phyloP scores from a whole-genome alignment of 2,329 filamentous ascomycete genomes.

The Penicillium sp. region DNA sequence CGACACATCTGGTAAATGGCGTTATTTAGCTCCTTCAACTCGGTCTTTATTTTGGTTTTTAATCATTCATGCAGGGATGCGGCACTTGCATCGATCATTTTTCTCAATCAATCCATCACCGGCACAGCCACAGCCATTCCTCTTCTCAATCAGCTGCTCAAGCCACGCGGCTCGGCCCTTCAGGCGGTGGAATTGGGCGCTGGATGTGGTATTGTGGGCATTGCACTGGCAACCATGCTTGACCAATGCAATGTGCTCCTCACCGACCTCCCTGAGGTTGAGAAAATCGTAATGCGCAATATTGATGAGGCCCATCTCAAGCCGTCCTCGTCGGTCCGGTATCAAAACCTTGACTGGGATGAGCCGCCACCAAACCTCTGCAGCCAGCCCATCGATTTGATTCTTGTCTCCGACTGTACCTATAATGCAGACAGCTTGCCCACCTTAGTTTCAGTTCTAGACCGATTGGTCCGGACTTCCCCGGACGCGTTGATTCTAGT shows the following conservation, averaged over 20 bases:
- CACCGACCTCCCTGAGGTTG: constrained; percentile 66
- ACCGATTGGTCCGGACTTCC: constrained; percentile 48
- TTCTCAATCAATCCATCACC: constrained; percentile 48
- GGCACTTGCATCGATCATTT: constrained; percentile 57
- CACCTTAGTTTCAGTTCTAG: constrained; percentile 60
- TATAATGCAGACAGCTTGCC: constrained; percentile 70
- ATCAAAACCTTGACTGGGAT: constrained; percentile 65
- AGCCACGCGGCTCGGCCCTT: constrained; percentile 34
- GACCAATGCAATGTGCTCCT: constrained; percentile 56
- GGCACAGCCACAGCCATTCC: constrained; percentile 22
- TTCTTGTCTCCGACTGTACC: constrained; percentile 70
- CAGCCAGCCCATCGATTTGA: constrained; percentile 52
- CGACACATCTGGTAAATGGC: constrained; percentile 64
- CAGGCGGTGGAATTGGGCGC: constrained; percentile 65
- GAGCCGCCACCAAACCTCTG: constrained; percentile 48
- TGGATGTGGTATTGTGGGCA: constrained; percentile 68
- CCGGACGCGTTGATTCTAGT: constrained; percentile 57
- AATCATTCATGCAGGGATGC: constrained; percentile 51
- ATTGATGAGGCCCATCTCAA: constrained; percentile 46
- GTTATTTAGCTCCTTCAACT: not conserved
- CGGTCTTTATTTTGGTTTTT: constrained; percentile 5
- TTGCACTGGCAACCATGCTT: constrained; percentile 59
- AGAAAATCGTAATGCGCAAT: constrained; percentile 61
- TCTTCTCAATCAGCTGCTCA: constrained; percentile 36
- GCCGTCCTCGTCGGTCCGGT: constrained; percentile 46